Evolutionary conservation across 495 filamentous ascomycete genomes (phyloP).

Genomic region (Xylaria scruposa): DNA sequence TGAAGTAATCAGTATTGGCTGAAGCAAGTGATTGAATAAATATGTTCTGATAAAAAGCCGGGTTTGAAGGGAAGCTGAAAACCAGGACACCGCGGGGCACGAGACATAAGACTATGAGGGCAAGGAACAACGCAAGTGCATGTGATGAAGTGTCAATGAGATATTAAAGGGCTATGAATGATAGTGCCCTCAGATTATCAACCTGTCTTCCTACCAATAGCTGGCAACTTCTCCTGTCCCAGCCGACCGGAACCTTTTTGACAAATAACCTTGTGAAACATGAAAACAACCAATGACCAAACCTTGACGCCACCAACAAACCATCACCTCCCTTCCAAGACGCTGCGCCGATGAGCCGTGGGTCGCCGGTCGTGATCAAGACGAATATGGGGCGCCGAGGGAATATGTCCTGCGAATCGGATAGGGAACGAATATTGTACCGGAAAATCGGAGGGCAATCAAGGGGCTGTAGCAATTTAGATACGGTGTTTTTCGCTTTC

Average conservation of each 20-base stretch:
- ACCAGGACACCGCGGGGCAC: slow-evolving; percentile 22
- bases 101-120: slow-evolving; percentile 12
- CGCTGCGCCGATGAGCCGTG: slow-evolving; percentile 14
- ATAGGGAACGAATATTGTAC: slow-evolving; percentile 21
- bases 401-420: slow-evolving; percentile 16
- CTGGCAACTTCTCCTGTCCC: slow-evolving; percentile 25
- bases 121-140: slow-evolving; percentile 17
- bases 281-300: slow-evolving; percentile 25
- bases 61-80: background rate
- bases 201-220: slow-evolving; percentile 27
- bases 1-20: slow-evolving; percentile 8
- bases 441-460: slow-evolving; percentile 26
- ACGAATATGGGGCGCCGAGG: slow-evolving; percentile 17
- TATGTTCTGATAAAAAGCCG: background rate
- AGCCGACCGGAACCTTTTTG: slow-evolving; percentile 29
- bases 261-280: slow-evolving; percentile 24
- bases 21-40: background rate
- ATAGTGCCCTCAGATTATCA: slow-evolving; percentile 22
- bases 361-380: slow-evolving; percentile 19
- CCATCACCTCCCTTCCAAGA: slow-evolving; percentile 28
- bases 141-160: slow-evolving; percentile 26
- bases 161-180: slow-evolving; percentile 27
- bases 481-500: slow-evolving; percentile 86
- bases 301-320: slow-evolving; percentile 30
- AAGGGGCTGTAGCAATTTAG: slow-evolving; percentile 37